phyloP scores from a whole-genome alignment of 2,329 filamentous ascomycete species.

The Truncatella angustata region DNA sequence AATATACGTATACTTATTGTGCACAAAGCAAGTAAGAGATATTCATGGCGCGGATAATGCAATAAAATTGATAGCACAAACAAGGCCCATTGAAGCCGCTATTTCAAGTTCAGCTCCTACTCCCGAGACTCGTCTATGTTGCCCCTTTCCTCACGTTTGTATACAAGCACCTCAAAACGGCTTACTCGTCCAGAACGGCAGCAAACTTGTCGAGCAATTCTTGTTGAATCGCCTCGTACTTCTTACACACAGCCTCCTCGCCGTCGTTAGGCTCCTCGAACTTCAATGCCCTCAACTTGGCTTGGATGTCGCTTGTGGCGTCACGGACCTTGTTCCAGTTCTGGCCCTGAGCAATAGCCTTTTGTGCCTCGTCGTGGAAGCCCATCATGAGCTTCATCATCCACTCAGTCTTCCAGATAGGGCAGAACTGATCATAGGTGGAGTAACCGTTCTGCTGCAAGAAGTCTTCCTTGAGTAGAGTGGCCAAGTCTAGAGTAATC shows the following conservation, averaged over 20 bases:
- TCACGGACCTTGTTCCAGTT: constrained; percentile 93
- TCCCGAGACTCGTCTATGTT: background rate
- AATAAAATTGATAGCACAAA: constrained; percentile 2
- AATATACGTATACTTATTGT: too few relatives aligned
- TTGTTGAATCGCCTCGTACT: constrained; percentile 92
- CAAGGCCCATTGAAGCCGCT: background rate
- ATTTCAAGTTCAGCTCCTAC: background rate
- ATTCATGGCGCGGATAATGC: too few relatives aligned
- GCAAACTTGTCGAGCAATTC: constrained; percentile 97
- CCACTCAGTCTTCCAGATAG: constrained; percentile 99
- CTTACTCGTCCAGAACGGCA: constrained; percentile 89
- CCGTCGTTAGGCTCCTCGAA: constrained; percentile 91
- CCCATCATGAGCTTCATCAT: constrained; percentile 99
- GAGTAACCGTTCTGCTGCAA: constrained; percentile 99
- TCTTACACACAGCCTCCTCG: constrained; percentile 77
- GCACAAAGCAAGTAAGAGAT: too few relatives aligned
- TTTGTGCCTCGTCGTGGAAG: constrained; percentile 96
- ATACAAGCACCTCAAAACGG: background rate
- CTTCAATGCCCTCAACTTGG: constrained; percentile 85
- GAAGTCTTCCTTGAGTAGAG: constrained; percentile 96
- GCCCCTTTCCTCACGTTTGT: background rate
- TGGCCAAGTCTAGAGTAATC: constrained; percentile 92
- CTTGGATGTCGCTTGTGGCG: constrained; percentile 82
- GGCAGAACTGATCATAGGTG: constrained; percentile 98
- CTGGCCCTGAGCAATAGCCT: constrained; percentile 87